These are phyloP conservation scores for Yamadazyma dushanensis DNA, from an alignment of 1,139 yeast species.

Conservation along the genomic window DNA sequence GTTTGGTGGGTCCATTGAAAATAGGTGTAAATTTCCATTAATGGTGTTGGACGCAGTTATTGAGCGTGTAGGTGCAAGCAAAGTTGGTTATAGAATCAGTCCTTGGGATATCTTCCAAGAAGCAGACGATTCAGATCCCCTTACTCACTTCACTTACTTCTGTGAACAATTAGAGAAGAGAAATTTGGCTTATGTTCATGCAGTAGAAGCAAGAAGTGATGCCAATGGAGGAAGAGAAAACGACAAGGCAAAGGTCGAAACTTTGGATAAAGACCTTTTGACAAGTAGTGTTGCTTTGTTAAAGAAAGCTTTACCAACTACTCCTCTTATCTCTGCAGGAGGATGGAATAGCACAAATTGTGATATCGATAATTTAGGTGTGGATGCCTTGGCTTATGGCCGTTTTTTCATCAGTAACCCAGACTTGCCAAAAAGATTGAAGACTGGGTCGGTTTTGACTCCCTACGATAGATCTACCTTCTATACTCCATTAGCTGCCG, in stretches of 20 bases:
- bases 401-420: conserved; percentile 51
- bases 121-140: conserved; percentile 17
- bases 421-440: conserved; percentile 41
- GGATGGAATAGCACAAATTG: conserved; percentile 15
- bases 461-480: conserved; percentile 24
- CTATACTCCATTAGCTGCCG: conserved; percentile 16
- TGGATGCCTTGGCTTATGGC: conserved; percentile 39
- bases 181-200: conserved; percentile 24
- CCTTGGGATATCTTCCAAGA: conserved; percentile 24
- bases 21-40: conserved; percentile 54
- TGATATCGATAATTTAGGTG: conserved; percentile 3
- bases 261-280: conserved; percentile 9
- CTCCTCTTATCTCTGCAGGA: conserved; percentile 19
- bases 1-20: conserved; percentile 58
- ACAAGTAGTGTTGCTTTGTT: conserved; percentile 17
- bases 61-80: conserved; percentile 32
- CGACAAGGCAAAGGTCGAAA: conserved; percentile 7
- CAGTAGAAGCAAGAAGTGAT: conserved; percentile 23
- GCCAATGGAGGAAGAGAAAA: conserved; percentile 21
- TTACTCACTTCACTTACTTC: conserved; percentile 17
- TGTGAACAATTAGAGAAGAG: conserved; percentile 20
- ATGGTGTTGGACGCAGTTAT: conserved; percentile 53
- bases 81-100: conserved; percentile 23
- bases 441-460: conserved; percentile 15
- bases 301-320: conserved; percentile 14